Conservation (phyloP, 1,139 yeast species). For the Meyerozyma smithsonii region DNA sequence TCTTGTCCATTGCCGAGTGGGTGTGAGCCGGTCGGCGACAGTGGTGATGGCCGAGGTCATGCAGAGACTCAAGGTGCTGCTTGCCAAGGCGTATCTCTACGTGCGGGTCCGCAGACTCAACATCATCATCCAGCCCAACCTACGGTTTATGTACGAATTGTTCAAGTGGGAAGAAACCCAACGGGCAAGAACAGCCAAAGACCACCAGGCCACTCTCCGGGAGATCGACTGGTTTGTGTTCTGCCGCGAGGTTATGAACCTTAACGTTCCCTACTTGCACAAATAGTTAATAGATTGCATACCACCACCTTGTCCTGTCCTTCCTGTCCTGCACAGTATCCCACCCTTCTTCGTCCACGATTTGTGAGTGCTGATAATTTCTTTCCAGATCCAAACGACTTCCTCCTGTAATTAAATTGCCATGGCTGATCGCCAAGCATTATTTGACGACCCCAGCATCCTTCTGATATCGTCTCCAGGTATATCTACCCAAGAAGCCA, state of each 20-base stretch:
- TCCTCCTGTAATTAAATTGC: neutral
- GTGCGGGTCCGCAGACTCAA: slow-evolving; percentile 44
- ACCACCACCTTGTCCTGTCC: neutral
- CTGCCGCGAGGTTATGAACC: slow-evolving; percentile 75
- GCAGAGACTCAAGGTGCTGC: slow-evolving; percentile 31
- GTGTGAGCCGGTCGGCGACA: slow-evolving; percentile 47
- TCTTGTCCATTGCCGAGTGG: slow-evolving; percentile 47
- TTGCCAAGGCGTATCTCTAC: slow-evolving; percentile 41
- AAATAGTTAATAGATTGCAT: neutral
- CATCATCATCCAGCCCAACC: slow-evolving; percentile 46
- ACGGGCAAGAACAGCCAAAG: no score
- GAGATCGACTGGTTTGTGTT: slow-evolving; percentile 89
- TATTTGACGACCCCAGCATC: slow-evolving; percentile 2
- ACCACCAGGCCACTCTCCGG: slow-evolving; percentile 19
- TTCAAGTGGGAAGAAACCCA: slow-evolving; percentile 43
- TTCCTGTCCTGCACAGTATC: neutral
- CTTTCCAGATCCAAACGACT: neutral
- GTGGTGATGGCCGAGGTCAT: slow-evolving; percentile 48
- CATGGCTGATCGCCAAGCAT: slow-evolving; percentile 1
- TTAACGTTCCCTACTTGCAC: slow-evolving; percentile 58
- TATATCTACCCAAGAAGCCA: neutral
- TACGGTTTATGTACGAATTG: slow-evolving; percentile 45
- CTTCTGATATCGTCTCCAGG: neutral
- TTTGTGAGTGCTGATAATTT: neutral
- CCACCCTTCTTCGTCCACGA: neutral